Base-by-base conservation (phyloP, 768 basidiomycete species). In the Suillus weaverae region DNA sequence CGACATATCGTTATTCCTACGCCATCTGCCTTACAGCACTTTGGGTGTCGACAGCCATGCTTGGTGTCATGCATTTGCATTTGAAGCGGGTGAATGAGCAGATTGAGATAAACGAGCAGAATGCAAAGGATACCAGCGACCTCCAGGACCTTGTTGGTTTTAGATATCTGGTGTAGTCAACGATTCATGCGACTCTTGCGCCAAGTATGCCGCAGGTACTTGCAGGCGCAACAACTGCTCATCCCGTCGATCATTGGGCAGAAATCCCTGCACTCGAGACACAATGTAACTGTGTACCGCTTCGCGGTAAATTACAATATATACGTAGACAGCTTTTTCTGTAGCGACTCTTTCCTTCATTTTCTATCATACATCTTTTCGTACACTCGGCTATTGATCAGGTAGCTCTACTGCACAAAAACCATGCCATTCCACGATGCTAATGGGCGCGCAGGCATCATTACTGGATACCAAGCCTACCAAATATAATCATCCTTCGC, bases 21-120 rank as follows among this genome's bases (percentile, higher is more conserved):
- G 84, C 81, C 13, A 88, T 94, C 64, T 90, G 88, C 75, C 86
- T 89, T 41, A 77, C 85, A 57, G 82, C 83, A 66, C 85, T 81
- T 65, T 81, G 81, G 5, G 63, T 82, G 33, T 74, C 81, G 2
- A 84, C 86, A 30, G 68, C 81, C 41, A 79, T 87, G 75, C 81
- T 81, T 67, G 77, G 80, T 64, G 60, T 74, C 20, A 83, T 86
- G 72, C 74, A 82, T 59, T 66, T 71, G 32, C 75, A 84, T 62
- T 74, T 86, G 44, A 70, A 70, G 32, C 67, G 67, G 18, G 63
- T 82, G 57, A 86, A 85, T 67, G 63, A 66, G 55, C 68, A 73
- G 63, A 68, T 77, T 50, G 80, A 81, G 22, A 65, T 63, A 65
- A 71, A 75, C 44, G 83, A 83, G 54, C 22, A n/a, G 22, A n/a